phyloP scores from a whole-genome alignment of 495 filamentous ascomycete genomes.

The Neurospora sp. region DNA sequence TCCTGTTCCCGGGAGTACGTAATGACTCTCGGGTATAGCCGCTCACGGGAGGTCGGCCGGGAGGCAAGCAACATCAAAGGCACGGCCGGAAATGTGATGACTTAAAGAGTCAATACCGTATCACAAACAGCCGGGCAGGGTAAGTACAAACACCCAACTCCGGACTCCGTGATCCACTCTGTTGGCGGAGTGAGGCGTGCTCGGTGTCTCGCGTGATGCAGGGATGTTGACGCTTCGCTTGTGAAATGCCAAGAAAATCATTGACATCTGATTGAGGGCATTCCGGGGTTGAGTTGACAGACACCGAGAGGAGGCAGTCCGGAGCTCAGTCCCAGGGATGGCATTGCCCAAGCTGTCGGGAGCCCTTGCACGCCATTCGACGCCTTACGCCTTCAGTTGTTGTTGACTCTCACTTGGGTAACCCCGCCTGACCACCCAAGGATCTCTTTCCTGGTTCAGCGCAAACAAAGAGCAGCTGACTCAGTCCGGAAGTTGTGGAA shows the following conservation, averaged over 20 bases:
- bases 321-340: neutral
- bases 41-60: neutral
- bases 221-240: neutral
- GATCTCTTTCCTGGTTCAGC: neutral
- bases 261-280: neutral
- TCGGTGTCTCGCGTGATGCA: neutral
- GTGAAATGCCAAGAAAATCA: neutral
- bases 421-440: neutral
- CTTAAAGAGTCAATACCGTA: neutral
- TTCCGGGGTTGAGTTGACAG: neutral
- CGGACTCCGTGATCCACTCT: neutral
- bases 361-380: neutral
- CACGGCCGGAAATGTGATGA: neutral
- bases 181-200: neutral
- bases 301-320: neutral
- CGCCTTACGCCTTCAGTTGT: neutral
- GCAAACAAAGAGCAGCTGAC: neutral
- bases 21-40: neutral
- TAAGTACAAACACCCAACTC: neutral
- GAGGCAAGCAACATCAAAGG: neutral
- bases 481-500: neutral
- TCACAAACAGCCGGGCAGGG: neutral
- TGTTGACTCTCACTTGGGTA: neutral
- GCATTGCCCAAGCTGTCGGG: neutral
- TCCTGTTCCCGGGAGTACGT: neutral